Evolutionary conservation across 257 asterid species (phyloP).

Genomic region (Salvia rosmarinus): DNA sequence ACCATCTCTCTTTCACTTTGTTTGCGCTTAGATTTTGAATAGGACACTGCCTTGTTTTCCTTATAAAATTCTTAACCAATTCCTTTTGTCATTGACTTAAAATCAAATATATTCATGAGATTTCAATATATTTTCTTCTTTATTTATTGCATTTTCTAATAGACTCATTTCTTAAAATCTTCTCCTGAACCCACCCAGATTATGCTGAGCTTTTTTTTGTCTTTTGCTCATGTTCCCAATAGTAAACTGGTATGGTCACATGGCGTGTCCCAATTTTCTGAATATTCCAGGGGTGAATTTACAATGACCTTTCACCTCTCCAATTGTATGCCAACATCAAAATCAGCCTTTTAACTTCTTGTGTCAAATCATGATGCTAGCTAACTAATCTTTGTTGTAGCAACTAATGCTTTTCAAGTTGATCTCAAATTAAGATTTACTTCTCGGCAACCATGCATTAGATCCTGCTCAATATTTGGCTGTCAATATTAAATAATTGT

Average conservation of each 20-base stretch:
- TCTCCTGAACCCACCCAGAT: background rate
- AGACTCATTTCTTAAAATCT: background rate
- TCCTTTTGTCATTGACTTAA: background rate
- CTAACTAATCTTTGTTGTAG: conserved; percentile 1
- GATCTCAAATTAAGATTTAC: conserved; percentile 23
- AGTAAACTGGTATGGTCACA: conserved; percentile 15
- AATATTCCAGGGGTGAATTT: background rate
- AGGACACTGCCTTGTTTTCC: background rate
- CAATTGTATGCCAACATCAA: conserved; percentile 22
- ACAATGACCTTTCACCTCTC: conserved; percentile 1
- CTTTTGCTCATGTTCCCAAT: background rate
- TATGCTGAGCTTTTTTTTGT: background rate
- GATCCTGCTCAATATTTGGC: background rate
- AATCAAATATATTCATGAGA: background rate
- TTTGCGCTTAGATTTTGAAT: background rate
- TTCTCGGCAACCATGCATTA: conserved; percentile 6
- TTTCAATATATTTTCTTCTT: background rate
- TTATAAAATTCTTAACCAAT: too few relatives aligned
- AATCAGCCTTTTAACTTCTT: conserved; percentile 31
- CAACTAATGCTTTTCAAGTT: conserved; percentile 8
- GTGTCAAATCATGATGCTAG: conserved; percentile 14
- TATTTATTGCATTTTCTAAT: background rate
- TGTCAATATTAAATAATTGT: background rate
- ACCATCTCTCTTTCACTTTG: conserved; percentile 5
- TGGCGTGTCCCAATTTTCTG: conserved; percentile 10